phyloP scores from a whole-genome alignment of 768 basidiomycete species.

The Mycena maculata region DNA sequence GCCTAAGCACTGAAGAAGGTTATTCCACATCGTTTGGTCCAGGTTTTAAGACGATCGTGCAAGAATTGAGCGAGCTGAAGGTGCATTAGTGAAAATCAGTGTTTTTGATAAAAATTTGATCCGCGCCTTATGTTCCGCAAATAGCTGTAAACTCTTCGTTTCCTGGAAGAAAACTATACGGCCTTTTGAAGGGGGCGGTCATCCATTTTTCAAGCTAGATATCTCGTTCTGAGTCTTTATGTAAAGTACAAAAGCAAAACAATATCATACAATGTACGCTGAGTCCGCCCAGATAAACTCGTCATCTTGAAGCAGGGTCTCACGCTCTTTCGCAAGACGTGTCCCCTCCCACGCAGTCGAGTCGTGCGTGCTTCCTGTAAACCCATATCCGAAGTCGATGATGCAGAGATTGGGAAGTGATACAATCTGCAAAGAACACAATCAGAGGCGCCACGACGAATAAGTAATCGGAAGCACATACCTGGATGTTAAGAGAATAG shows the following conservation, averaged over 20 bases:
- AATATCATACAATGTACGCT: slow-evolving; percentile 44
- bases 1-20: too few species aligned
- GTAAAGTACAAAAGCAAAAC: too few species aligned
- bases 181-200: background rate
- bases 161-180: background rate
- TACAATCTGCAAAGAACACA: slow-evolving; percentile 26
- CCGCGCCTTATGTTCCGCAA: too few species aligned
- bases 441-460: background rate
- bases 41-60: too few species aligned
- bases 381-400: too few species aligned
- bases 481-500: slow-evolving; percentile 53
- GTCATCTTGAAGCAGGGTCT: slow-evolving; percentile 33
- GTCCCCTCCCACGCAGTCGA: slow-evolving; percentile 46
- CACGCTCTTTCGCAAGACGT: slow-evolving; percentile 34
- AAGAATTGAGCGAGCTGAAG: too few species aligned
- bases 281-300: slow-evolving; percentile 55
- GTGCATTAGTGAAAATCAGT: too few species aligned
- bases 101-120: too few species aligned
- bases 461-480: slow-evolving; percentile 29
- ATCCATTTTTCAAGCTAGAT: slow-evolving; percentile 6
- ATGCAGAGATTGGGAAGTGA: slow-evolving; percentile 47
- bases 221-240: background rate
- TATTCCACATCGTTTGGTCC: too few species aligned
- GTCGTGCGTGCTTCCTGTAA: too few species aligned
- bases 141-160: slow-evolving; percentile 17